Evolutionary conservation across 2,329 filamentous ascomycete genomes (phyloP).

Genomic region (Hypoxylon sp.): DNA sequence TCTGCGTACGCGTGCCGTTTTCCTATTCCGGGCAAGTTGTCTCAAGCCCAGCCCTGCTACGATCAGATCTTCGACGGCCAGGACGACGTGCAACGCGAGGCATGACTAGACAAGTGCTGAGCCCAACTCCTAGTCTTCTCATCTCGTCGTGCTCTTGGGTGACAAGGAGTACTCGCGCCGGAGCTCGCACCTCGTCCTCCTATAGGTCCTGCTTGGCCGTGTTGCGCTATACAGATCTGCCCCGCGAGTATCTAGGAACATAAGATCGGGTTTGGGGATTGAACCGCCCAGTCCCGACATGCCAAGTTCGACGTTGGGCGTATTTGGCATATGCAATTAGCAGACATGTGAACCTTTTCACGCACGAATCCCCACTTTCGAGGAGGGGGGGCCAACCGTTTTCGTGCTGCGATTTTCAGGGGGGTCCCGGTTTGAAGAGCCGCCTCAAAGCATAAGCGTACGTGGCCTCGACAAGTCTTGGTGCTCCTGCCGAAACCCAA

Average conservation of each 20-base stretch:
- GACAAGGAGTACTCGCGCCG: not conserved
- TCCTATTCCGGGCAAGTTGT: not conserved
- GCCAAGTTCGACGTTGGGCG: not conserved
- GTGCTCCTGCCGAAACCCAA: not conserved
- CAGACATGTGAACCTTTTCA: not conserved
- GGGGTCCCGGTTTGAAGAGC: not conserved
- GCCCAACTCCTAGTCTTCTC: not conserved
- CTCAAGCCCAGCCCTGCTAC: not conserved
- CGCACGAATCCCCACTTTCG: not conserved
- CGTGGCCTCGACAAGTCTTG: not conserved
- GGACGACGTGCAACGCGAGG: not conserved
- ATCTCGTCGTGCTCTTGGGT: not conserved
- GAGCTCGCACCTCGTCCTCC: not conserved
- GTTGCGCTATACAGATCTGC: not conserved
- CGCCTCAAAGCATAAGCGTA: not conserved
- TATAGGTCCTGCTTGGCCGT: not conserved
- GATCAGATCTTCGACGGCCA: not conserved
- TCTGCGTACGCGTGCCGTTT: slow-evolving; percentile 2
- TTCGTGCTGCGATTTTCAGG: slow-evolving; percentile 6
- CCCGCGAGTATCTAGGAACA: slow-evolving; percentile 23
- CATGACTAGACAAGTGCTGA: not conserved
- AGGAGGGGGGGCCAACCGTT: not conserved
- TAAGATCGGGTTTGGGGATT: not conserved
- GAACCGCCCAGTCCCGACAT: not conserved
- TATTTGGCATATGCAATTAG: not conserved